Percentiles rank a stretch among this genome's conserved stretches.
phyloP scores from a whole-genome alignment of 1,139 yeast genomes.

The Yamadazyma dendronema region DNA sequence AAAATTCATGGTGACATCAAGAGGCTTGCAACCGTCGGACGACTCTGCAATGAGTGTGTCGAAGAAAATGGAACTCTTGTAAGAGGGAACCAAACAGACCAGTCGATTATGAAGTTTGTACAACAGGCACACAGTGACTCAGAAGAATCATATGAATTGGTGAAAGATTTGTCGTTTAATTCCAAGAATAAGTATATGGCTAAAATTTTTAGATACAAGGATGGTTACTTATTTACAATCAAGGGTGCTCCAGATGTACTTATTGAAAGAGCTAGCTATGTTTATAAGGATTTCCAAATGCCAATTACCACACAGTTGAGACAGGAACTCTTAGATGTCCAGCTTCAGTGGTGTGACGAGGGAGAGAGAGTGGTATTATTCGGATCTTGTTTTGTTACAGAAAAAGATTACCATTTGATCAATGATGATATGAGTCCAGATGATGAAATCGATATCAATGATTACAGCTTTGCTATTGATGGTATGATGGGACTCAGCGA shows the following conservation, averaged over 20 bases:
- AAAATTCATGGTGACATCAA: slow-evolving; percentile 19
- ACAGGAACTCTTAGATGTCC: slow-evolving; percentile 23
- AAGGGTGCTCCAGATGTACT: slow-evolving; percentile 55
- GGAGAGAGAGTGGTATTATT: slow-evolving; percentile 49
- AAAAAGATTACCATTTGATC: slow-evolving; percentile 1
- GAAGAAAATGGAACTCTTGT: slow-evolving; percentile 8
- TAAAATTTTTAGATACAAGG: slow-evolving; percentile 20
- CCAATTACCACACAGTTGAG: slow-evolving; percentile 16
- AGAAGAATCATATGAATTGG: slow-evolving; percentile 7
- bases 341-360: slow-evolving; percentile 36
- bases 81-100: slow-evolving; percentile 50
- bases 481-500: slow-evolving; percentile 52
- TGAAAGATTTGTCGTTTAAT: slow-evolving; percentile 41
- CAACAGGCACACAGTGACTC: slow-evolving; percentile 7
- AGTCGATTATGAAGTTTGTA: slow-evolving; percentile 40
- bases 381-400: slow-evolving; percentile 25
- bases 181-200: slow-evolving; percentile 51
- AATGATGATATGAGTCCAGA: slow-evolving; percentile 10
- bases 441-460: slow-evolving; percentile 15
- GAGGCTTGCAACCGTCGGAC: slow-evolving; percentile 24
- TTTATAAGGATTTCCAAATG: slow-evolving; percentile 15
- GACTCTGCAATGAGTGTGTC: slow-evolving; percentile 42
- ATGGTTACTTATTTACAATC: slow-evolving; percentile 27
- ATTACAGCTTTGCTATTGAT: slow-evolving; percentile 24
- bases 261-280: slow-evolving; percentile 28